A percentile compares a stretch with the other conserved stretches of the same genome.
These are phyloP conservation scores for Rhynchospora pubera DNA, from an alignment of 176 grass and related monocot genomes.

Conservation along the genomic window DNA sequence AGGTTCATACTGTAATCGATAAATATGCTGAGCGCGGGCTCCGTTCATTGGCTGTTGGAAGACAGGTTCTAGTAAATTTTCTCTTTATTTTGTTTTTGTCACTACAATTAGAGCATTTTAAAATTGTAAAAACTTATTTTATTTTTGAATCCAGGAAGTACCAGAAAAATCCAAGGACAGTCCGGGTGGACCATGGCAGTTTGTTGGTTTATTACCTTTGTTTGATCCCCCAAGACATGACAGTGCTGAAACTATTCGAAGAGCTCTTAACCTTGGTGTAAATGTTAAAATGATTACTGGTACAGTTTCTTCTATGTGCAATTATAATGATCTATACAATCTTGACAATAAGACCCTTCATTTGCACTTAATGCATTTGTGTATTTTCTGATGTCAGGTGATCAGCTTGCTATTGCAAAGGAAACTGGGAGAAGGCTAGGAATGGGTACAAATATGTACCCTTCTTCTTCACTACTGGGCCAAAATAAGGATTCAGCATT, in stretches of 20 bases:
- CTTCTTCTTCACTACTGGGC: constrained; percentile 72
- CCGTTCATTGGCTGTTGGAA: constrained; percentile 63
- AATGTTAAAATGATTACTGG: constrained; percentile 99
- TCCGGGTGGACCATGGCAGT: constrained; percentile 56
- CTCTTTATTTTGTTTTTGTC: neutral
- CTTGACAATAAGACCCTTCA: neutral
- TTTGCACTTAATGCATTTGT: neutral
- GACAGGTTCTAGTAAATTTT: constrained; percentile 34
- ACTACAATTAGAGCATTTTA: neutral
- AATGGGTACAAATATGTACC: constrained; percentile 99
- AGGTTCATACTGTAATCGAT: constrained; percentile 58
- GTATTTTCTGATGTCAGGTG: constrained; percentile 30
- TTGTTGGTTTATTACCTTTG: constrained; percentile 74
- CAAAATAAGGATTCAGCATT: constrained; percentile 60
- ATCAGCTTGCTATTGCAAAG: constrained; percentile 95
- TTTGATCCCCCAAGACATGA: constrained; percentile 90
- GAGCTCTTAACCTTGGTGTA: constrained; percentile 82
- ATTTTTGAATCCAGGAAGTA: constrained; percentile 41
- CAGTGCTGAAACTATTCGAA: constrained; percentile 79
- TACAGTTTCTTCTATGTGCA: constrained; percentile 15
- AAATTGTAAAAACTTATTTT: neutral
- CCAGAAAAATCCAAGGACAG: constrained; percentile 71
- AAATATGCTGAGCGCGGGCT: constrained; percentile 90
- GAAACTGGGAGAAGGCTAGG: constrained; percentile 90
- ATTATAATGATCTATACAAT: neutral